Percentiles rank a stretch among this genome's conserved stretches.
Evolutionary conservation across 2,329 filamentous ascomycete genomes (phyloP).

Genomic region (Aspergillus candidus): DNA sequence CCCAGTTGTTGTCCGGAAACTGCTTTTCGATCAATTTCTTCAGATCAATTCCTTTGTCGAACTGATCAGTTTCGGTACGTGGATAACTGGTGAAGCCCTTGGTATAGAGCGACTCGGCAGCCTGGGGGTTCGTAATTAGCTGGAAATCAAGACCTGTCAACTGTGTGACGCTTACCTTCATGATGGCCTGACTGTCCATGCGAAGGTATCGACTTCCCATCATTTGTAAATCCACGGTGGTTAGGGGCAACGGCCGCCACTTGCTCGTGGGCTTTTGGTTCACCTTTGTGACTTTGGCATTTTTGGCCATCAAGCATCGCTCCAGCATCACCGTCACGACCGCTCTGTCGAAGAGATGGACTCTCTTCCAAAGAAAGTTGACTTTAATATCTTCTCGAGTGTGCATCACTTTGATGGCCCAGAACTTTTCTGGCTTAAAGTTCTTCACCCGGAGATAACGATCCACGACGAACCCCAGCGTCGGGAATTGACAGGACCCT

Average conservation of each 20-base stretch:
- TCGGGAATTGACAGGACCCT: conserved; percentile 95
- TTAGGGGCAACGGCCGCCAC: conserved; percentile 88
- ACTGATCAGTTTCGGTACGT: conserved; percentile 93
- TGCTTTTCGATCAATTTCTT: conserved; percentile 77
- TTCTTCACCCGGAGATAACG: conserved; percentile 90
- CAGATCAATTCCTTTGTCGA: conserved; percentile 84
- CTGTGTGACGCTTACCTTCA: conserved; percentile 52
- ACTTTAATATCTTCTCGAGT: conserved; percentile 71
- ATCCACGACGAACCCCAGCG: conserved; percentile 93
- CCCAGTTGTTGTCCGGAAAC: conserved; percentile 69
- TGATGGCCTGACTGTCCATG: conserved; percentile 87
- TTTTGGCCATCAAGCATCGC: conserved; percentile 68
- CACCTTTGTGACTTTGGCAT: conserved; percentile 74
- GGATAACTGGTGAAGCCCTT: conserved; percentile 97
- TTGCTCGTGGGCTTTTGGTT: conserved; percentile 88
- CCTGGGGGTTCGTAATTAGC: conserved; percentile 22
- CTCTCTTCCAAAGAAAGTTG: conserved; percentile 75
- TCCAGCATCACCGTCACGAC: conserved; percentile 78
- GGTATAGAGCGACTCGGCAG: conserved; percentile 81
- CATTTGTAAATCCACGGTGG: conserved; percentile 94
- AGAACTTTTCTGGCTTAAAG: conserved; percentile 88
- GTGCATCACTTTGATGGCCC: conserved; percentile 82
- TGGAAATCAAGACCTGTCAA: neutral
- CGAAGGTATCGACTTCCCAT: conserved; percentile 81
- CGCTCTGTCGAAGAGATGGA: conserved; percentile 81